A percentile compares a stretch with the other conserved stretches of the same genome.
These are phyloP conservation scores for Fusarium miscanthi DNA, from an alignment of 2,329 filamentous ascomycete species.

Conservation along the genomic window DNA sequence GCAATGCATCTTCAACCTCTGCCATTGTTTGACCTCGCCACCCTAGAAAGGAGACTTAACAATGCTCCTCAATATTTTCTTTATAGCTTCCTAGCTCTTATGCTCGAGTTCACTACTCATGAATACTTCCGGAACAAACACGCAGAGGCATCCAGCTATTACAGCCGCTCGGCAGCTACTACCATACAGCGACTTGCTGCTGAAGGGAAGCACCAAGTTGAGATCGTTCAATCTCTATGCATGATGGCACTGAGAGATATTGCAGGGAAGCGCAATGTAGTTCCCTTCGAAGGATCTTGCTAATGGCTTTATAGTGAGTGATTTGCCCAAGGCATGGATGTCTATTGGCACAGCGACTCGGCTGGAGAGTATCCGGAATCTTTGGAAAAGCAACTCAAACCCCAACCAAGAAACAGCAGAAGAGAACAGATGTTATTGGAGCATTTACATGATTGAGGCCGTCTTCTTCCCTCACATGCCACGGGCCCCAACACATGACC, in stretches of 20 bases:
- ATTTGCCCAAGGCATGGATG: conserved; percentile 13
- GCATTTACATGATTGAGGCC: not conserved
- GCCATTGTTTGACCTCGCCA: not conserved
- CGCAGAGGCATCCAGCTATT: not conserved
- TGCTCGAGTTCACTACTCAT: conserved; percentile 5
- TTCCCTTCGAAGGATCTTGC: fast-evolving
- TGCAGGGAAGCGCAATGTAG: not conserved
- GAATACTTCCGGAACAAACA: not conserved
- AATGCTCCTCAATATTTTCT: not conserved
- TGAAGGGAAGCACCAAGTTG: not conserved
- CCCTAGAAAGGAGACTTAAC: not conserved
- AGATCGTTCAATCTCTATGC: not conserved
- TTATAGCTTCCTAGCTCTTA: not conserved
- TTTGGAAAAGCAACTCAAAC: not conserved
- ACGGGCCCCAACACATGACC: not conserved
- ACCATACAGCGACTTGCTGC: not conserved
- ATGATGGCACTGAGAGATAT: not conserved
- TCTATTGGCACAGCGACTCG: not conserved
- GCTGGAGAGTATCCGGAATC: not conserved
- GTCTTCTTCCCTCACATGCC: conserved; percentile 3
- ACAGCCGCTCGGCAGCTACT: not conserved
- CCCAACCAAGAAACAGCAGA: not conserved
- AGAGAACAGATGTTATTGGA: conserved; percentile 3
- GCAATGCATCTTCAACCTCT: conserved; percentile 11
- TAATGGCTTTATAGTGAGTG: not conserved